phyloP scores from a whole-genome alignment of 176 grass and related monocot genomes.

The Eleusine coracana region DNA sequence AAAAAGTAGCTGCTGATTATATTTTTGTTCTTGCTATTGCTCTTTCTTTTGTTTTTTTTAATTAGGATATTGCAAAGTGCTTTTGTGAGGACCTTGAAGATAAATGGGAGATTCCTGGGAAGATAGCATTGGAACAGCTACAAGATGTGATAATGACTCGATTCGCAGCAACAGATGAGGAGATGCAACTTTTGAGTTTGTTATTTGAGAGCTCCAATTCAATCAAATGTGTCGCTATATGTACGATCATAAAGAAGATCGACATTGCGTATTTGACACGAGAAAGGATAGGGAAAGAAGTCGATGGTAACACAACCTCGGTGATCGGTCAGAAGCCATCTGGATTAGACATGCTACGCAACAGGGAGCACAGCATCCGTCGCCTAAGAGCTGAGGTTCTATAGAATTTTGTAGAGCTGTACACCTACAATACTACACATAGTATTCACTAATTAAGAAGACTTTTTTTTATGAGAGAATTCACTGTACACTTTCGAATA shows the following conservation, averaged over 20 bases:
- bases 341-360: background rate
- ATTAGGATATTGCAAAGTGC: background rate
- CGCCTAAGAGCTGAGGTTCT: too few species aligned
- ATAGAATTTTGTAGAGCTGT: too few species aligned
- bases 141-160: background rate
- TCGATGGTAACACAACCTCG: background rate
- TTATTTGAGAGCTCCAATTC: background rate
- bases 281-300: background rate
- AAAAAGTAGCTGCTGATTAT: too few species aligned
- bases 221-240: background rate
- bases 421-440: too few species aligned
- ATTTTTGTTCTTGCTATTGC: too few species aligned
- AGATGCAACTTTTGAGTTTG: background rate
- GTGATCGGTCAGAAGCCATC: background rate
- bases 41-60: too few species aligned
- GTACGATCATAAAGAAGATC: background rate
- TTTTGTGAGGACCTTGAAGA: background rate
- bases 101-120: background rate
- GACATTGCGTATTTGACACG: background rate
- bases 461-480: too few species aligned
- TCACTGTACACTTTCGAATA: too few species aligned
- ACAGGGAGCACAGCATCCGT: too few species aligned
- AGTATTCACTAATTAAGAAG: too few species aligned
- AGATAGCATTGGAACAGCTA: background rate
- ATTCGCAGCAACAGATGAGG: background rate